Evolutionary conservation across 441 rosid genomes (phyloP).

Genomic region (Bocquillonia castaneifolia): DNA sequence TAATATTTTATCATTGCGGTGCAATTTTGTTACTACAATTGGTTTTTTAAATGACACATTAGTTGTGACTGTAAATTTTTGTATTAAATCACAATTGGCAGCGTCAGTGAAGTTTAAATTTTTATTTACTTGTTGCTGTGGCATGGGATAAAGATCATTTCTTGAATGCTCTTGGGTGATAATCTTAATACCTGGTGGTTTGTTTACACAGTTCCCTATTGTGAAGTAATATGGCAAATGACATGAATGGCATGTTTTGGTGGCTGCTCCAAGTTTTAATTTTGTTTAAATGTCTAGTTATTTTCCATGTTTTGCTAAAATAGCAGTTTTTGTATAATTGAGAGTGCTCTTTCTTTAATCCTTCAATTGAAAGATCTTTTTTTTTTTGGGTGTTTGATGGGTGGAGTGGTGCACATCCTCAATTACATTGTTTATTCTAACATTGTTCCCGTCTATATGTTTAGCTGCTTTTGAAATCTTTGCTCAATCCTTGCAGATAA

Average conservation of each 20-base stretch:
- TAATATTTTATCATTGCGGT: not conserved
- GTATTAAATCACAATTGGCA: not conserved
- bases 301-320: not conserved
- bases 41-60: not conserved
- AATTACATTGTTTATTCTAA: not conserved
- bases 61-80: not conserved
- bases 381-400: not conserved
- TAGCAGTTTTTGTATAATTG: not conserved
- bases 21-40: not conserved
- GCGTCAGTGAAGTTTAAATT: not conserved
- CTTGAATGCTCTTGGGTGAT: not conserved
- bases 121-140: not conserved
- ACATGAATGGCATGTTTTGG: not conserved
- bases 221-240: not conserved
- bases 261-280: not conserved
- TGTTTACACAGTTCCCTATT: not conserved
- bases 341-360: not conserved
- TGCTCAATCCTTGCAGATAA: slow-evolving; percentile 68
- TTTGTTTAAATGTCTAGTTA: not conserved
- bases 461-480: slow-evolving; percentile 15
- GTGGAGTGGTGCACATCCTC: not conserved
- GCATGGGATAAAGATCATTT: not conserved
- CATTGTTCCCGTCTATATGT: slow-evolving; percentile 3
- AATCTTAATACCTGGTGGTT: not conserved
- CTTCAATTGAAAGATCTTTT: not conserved